Base-by-base conservation (phyloP, 768 basidiomycete genomes). In the Hydnum rufescens region DNA sequence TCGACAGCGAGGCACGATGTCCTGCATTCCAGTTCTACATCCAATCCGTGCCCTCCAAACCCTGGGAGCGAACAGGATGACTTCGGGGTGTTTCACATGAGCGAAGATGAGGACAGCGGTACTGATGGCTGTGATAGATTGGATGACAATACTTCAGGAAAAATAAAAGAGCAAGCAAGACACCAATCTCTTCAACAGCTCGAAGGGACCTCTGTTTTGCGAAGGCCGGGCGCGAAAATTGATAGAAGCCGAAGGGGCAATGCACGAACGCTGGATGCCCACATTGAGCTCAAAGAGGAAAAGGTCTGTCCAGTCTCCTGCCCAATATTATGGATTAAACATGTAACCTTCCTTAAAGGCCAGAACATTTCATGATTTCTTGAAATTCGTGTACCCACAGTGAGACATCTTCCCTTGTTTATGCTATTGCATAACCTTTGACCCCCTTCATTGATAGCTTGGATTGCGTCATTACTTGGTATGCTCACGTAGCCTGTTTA, bases 331-430 rank as follows among this genome's bases (percentile, higher is more conserved):
- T 30, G 8, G 6, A 30, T 25, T 4, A 47, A 5, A 4, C 44
- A 25, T 48, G 25, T 47, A 47, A 47, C 53, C 26, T 53, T 32
- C 5, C 8, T 16, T 30, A 50, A 57, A 82, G 75, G 86, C 90
- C 2, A 74, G 69, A 62, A 85, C 80, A 6, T 92, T 95, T 63
- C 89, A 93, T 54, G 90, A 93, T 64, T 89, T 93, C 62, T 73
- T 95, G 54, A 86, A 84, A 68, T 92, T 80, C 63, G 77, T 90
- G 50, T 93, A 95, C 64, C 90, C 90, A 19, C 84, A 92, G 88
- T 89, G 65, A 60, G 81, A 66, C 16, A 36, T 51, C 51, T 32
- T 2, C 36, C 16, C 5, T 25, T 8, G 51, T 36, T 29, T 32
- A 5, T n/a, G n/a, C 44, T 51, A 1, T 3, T 25, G 22, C 49